A percentile compares a stretch with the other conserved stretches of the same genome.
These are phyloP conservation scores for Nakaseomyces nivariensis DNA, from an alignment of 1,139 yeast genomes.

Conservation along the genomic window DNA sequence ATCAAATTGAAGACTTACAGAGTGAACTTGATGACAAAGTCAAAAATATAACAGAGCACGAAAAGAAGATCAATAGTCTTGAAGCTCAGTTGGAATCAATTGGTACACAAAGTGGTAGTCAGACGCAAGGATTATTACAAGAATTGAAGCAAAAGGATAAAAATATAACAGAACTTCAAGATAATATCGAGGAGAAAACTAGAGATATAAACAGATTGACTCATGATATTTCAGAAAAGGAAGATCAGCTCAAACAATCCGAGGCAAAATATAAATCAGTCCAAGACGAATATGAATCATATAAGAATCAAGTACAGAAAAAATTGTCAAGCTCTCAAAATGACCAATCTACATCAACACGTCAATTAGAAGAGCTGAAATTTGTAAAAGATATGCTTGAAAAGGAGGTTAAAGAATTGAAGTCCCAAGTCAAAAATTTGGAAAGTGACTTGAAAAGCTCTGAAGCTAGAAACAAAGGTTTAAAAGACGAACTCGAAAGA, in stretches of 20 bases:
- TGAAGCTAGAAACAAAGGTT: constrained; percentile 1
- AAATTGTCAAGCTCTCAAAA: constrained; percentile 10
- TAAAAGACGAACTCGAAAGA: constrained; percentile 35
- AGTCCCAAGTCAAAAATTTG: constrained; percentile 7
- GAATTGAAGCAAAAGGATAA: constrained; percentile 21
- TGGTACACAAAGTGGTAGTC: constrained; percentile 6
- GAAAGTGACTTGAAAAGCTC: constrained; percentile 14
- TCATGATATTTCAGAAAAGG: constrained; percentile 7
- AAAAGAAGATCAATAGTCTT: background rate
- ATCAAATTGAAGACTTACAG: constrained; percentile 6
- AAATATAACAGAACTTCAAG: constrained; percentile 3
- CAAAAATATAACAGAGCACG: background rate
- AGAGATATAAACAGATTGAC: constrained; percentile 12
- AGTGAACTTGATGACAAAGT: constrained; percentile 10
- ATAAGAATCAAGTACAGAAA: background rate
- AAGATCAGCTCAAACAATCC: constrained; percentile 4
- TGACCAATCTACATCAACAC: constrained; percentile 12
- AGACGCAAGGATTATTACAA: constrained; percentile 20
- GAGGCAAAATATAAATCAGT: constrained; percentile 5
- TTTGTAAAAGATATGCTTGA: background rate
- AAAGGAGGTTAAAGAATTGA: constrained; percentile 8
- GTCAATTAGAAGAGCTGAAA: constrained; percentile 9
- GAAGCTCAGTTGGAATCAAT: constrained; percentile 8
- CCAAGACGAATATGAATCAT: constrained; percentile 2
- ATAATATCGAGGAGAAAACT: constrained; percentile 4